Conservation (phyloP, 225 moss, liverwort and hornwort genomes). For the Marchantia polymorpha region DNA sequence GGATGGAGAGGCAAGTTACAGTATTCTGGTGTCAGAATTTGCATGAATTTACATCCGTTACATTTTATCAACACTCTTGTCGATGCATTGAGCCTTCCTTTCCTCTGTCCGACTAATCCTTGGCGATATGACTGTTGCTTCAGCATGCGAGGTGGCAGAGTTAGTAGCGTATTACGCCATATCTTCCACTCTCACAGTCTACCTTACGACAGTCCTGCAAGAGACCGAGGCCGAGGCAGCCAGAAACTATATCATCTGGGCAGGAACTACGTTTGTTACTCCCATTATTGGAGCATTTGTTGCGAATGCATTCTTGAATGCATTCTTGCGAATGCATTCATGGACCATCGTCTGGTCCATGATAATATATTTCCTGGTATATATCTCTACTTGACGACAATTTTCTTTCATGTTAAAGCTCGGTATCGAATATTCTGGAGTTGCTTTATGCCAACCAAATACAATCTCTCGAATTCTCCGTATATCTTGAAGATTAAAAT, state of each 20-base stretch:
- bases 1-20: too few relatives aligned
- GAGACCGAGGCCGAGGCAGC: conserved; percentile 66
- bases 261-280: conserved; percentile 63
- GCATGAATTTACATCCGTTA: too few relatives aligned
- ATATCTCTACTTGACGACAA: not conserved
- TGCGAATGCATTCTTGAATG: conserved; percentile 65
- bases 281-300: conserved; percentile 73
- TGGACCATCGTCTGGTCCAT: conserved; percentile 64
- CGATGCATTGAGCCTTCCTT: too few relatives aligned
- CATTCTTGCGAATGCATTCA: too few relatives aligned
- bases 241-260: conserved; percentile 75
- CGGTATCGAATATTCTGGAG: not conserved
- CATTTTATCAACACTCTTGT: too few relatives aligned
- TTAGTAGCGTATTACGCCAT: conserved; percentile 71
- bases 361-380: conserved; percentile 66
- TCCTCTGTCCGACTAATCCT: too few relatives aligned
- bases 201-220: conserved; percentile 52
- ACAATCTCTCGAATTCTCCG: too few relatives aligned
- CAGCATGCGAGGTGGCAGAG: conserved; percentile 76
- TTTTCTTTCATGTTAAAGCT: not conserved
- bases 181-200: conserved; percentile 66
- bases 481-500: too few relatives aligned
- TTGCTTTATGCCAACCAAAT: not conserved
- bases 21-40: too few relatives aligned
- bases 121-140: not conserved